Percentiles rank a stretch among this genome's conserved stretches.
These are phyloP conservation scores for Butyriboletus loyo DNA, from an alignment of 768 basidiomycete genomes.

Conservation along the genomic window DNA sequence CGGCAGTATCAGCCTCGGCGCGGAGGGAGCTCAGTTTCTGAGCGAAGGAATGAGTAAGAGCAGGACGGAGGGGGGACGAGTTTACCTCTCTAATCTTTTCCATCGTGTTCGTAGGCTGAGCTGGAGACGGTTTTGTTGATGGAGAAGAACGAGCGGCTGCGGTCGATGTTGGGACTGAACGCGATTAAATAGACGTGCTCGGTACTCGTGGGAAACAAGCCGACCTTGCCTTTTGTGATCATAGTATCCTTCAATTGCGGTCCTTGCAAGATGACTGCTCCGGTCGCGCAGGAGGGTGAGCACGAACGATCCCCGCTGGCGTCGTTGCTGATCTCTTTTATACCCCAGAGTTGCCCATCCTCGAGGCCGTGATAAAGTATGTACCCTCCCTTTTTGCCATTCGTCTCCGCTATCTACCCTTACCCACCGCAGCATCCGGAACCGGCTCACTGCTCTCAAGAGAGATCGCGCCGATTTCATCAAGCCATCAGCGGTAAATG, in stretches of 20 bases:
- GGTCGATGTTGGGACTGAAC: slow-evolving; percentile 16
- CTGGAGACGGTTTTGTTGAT: background rate
- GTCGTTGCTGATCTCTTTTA: slow-evolving; percentile 14
- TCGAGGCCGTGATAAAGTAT: slow-evolving; percentile 91
- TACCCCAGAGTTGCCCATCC: slow-evolving; percentile 79
- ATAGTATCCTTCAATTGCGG: too few relatives aligned
- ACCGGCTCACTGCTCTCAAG: slow-evolving; percentile 91
- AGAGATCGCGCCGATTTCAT: slow-evolving; percentile 92
- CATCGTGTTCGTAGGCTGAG: slow-evolving; percentile 31
- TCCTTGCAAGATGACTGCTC: slow-evolving; percentile 49
- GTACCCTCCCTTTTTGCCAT: slow-evolving; percentile 8
- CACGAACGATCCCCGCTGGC: background rate
- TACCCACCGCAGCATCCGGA: slow-evolving; percentile 68
- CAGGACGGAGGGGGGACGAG: background rate
- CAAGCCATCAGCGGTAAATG: slow-evolving; percentile 89
- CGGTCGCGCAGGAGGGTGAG: slow-evolving; percentile 78
- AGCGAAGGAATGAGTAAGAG: background rate
- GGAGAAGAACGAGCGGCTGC: slow-evolving; percentile 8
- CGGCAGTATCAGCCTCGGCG: slow-evolving; percentile 77
- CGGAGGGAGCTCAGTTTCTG: slow-evolving; percentile 80
- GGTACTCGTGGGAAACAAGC: slow-evolving; percentile 34
- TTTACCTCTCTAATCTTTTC: slow-evolving; percentile 49
- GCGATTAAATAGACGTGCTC: slow-evolving; percentile 19
- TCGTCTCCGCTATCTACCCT: slow-evolving; percentile 18
- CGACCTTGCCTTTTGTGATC: slow-evolving; percentile 34